phyloP scores from a whole-genome alignment of 2,329 filamentous ascomycete species.

The Penicillium expansum region DNA sequence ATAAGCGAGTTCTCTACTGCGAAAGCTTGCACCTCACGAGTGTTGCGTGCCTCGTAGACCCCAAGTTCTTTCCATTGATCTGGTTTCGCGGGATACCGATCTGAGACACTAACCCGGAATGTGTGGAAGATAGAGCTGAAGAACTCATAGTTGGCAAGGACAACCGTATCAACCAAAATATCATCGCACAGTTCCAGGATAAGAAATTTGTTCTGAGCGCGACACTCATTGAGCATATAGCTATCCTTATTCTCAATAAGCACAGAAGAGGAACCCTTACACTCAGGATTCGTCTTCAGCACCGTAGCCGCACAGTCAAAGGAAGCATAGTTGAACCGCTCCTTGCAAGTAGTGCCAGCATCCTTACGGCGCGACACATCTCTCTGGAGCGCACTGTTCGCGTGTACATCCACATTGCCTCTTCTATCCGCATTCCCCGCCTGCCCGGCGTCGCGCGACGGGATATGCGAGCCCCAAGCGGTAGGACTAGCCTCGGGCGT shows the following conservation, averaged over 20 bases:
- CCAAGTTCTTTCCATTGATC: constrained; percentile 91
- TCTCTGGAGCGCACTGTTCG: constrained; percentile 50
- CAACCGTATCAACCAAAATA: constrained; percentile 85
- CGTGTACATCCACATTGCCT: constrained; percentile 26
- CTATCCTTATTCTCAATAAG: constrained; percentile 96
- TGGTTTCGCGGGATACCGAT: constrained; percentile 86
- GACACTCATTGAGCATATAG: constrained; percentile 95
- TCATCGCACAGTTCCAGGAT: constrained; percentile 90
- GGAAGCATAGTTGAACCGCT: constrained; percentile 94
- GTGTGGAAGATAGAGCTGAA: constrained; percentile 95
- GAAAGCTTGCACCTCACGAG: constrained; percentile 90
- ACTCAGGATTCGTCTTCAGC: constrained; percentile 80
- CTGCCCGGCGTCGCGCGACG: constrained; percentile 19
- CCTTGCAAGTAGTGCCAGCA: constrained; percentile 95
- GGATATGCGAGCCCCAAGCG: constrained; percentile 32
- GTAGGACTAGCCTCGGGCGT: constrained; percentile 40
- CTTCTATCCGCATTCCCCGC: constrained; percentile 1
- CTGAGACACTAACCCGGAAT: constrained; percentile 88
- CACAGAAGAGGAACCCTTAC: constrained; percentile 84
- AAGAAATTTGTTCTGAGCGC: constrained; percentile 82
- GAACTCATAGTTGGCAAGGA: constrained; percentile 98
- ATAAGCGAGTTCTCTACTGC: constrained; percentile 91
- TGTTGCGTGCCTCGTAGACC: constrained; percentile 86
- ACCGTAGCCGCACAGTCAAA: constrained; percentile 95
- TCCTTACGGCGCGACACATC: constrained; percentile 74